Evolutionary conservation across 768 basidiomycete genomes (phyloP).

Genomic region (Strobilomyces dryophilus): DNA sequence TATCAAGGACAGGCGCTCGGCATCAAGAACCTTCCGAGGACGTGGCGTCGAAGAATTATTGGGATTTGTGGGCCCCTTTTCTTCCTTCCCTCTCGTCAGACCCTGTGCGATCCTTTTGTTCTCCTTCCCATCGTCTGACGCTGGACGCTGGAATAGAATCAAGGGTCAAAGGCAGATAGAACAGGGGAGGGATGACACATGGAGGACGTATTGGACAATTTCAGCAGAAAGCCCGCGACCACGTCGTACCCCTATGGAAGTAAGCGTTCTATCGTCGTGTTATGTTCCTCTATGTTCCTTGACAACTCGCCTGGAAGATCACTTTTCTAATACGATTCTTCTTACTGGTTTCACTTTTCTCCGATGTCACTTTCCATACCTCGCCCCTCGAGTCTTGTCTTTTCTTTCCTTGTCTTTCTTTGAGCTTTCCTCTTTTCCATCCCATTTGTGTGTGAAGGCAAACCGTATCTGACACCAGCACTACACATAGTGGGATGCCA

Average conservation of each 20-base stretch:
- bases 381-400: not conserved
- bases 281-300: no score
- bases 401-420: not conserved
- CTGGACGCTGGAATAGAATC: constrained; percentile 28
- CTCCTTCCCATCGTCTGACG: not conserved
- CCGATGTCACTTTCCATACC: not conserved
- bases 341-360: not conserved
- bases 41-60: constrained; percentile 57
- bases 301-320: not conserved
- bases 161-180: constrained; percentile 34
- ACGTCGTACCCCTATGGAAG: constrained; percentile 69
- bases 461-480: not conserved
- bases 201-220: constrained; percentile 56
- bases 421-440: not conserved
- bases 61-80: constrained; percentile 40
- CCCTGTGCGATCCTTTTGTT: not conserved
- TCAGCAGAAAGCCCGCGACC: constrained; percentile 64
- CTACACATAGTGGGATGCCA: constrained; percentile 51
- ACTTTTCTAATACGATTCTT: not conserved
- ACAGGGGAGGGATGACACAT: constrained; percentile 43
- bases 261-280: constrained; percentile 15
- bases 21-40: constrained; percentile 54
- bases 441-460: not conserved
- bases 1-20: constrained; percentile 78
- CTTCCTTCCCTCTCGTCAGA: not conserved